phyloP scores from a whole-genome alignment of 139 green algal species.

The Chlamydomonas schloesseri region DNA sequence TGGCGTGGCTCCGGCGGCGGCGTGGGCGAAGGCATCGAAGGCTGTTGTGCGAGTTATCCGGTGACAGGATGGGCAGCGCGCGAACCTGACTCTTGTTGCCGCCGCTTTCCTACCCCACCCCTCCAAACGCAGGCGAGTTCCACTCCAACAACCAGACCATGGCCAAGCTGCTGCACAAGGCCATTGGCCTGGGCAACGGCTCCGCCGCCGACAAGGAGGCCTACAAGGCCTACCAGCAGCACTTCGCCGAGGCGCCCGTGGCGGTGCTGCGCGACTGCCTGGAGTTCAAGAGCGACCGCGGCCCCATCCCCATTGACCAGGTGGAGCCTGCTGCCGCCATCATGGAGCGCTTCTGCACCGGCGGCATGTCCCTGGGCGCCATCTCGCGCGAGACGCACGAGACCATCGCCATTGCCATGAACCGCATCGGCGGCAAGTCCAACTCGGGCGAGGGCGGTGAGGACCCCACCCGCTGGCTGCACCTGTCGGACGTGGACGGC shows the following conservation, averaged over 20 bases:
- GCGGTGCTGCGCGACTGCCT: slow-evolving; percentile 93
- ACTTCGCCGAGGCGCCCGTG: slow-evolving; percentile 85
- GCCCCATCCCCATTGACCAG: slow-evolving; percentile 85
- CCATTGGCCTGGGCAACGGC: slow-evolving; percentile 86
- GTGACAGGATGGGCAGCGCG: too few species aligned
- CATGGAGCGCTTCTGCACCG: slow-evolving; percentile 98
- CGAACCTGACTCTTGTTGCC: too few species aligned
- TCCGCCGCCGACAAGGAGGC: slow-evolving; percentile 59
- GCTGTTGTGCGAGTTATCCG: too few species aligned
- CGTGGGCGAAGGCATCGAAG: too few species aligned
- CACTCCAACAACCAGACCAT: slow-evolving; percentile 99
- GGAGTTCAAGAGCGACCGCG: slow-evolving; percentile 79
- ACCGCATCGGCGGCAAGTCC: slow-evolving; percentile 97
- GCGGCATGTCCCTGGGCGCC: slow-evolving; percentile 98
- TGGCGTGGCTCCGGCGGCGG: too few species aligned
- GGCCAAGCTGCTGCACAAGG: slow-evolving; percentile 99
- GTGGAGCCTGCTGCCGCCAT: slow-evolving; percentile 90
- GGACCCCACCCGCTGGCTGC: slow-evolving; percentile 88
- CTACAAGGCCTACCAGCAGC: slow-evolving; percentile 91
- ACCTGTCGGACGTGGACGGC: slow-evolving; percentile 81
- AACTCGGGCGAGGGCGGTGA: slow-evolving; percentile 96
- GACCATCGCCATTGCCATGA: slow-evolving; percentile 98
- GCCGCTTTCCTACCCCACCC: too few species aligned
- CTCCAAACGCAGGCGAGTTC: slow-evolving; percentile 91
- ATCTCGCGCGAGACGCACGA: slow-evolving; percentile 98